Base-by-base conservation (phyloP, 2,329 filamentous ascomycete genomes). In the Tetracladium maxilliforme region DNA sequence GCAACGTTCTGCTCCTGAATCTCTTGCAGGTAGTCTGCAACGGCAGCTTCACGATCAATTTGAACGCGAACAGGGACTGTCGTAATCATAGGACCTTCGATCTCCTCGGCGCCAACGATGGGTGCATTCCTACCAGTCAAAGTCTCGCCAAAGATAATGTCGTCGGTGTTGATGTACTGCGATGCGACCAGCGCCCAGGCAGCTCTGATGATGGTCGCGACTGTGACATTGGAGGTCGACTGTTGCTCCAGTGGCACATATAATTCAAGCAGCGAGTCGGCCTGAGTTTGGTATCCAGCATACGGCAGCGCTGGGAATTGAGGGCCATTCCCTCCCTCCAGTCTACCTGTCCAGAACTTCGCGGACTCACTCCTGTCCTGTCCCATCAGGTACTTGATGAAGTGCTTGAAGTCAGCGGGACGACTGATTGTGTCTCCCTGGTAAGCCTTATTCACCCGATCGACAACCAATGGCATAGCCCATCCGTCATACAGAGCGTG, bases 31-130 rank as follows among this genome's bases (percentile, higher is more conserved):
- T 64, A 75, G 22, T 68, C 54, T 1, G 43, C 38, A 3, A 70
- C 51, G 1, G 51, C 51, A 0, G 42, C 38, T 5, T 55, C 46
- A 4, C 48, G 39, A 24, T 58, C 47, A 3, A 69, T 41, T 1
- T 48, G 47, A 2, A 71, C 47, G 10, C 64, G 58, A 6, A 72
- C 48, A 1, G 68, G 68, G 3, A 73, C 55, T 0, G 68, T 73
- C 3, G 65, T 62, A 33, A 72, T 68, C 56, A 69, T 68, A 2
- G 67, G 67, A 0, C 66, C 69, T 31, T 68, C 60, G 23, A 72
- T 70, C 30, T 64, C 47, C 30, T 52, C 51, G 17, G 52, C 44
- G 6, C 46, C 48, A 6, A 40, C 31, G 5, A 54, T 23, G 6
- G 47, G 33, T 19, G 47, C 43, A 2, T 47, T 49, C 14, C 68